Evolutionary conservation across 129 eudicot genomes (phyloP), one percentile per base, ranked within the genome.

Genomic region (Logfia minima): DNA sequence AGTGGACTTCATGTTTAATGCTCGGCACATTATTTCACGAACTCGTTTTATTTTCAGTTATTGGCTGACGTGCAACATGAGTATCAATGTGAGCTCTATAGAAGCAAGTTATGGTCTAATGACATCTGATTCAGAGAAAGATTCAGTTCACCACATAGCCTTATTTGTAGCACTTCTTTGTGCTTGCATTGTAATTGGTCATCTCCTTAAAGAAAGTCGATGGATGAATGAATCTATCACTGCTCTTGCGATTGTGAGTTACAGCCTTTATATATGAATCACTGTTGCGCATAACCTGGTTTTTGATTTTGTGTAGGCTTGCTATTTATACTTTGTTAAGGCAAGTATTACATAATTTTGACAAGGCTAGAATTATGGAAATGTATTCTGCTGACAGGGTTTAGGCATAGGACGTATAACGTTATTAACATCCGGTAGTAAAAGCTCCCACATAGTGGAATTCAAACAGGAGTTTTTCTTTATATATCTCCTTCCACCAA

Each of bases 391-490:
- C 71, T 87, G 59, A 37, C 85, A 92, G 98, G 98, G 98, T 35
- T 68, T 92, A 48, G 87, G 93, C 78, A 90, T 93, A 55, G 98
- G 96, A 72, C 61, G 77, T 81, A 66, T 90, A n/a, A 92, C 90
- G 45, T 84, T 92, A 70, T 83, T 92, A 52, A 74, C 81, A 34
- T 86, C 88, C 41, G 84, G 86, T 56, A 96, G 98, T 66, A 90
- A 77, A 63, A 90, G 83, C 83, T 92, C 98, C 0, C 98, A 76
- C 79, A 70, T 92, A 35, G 71, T 92, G 86, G 94, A 88, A 62
- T 92, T 92, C 82, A 92, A 90, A 60, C 96, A 90, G 83, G 98
- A 92, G 79, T 90, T 92, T 34, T 92, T 92, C 92, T 92, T 92
- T 81, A 88, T 90, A 45, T 92, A 92, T 83, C 96, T 92, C 76